These are phyloP conservation scores for Cladosporium phlei DNA, from an alignment of 2,329 filamentous ascomycete species.

Conservation along the genomic window DNA sequence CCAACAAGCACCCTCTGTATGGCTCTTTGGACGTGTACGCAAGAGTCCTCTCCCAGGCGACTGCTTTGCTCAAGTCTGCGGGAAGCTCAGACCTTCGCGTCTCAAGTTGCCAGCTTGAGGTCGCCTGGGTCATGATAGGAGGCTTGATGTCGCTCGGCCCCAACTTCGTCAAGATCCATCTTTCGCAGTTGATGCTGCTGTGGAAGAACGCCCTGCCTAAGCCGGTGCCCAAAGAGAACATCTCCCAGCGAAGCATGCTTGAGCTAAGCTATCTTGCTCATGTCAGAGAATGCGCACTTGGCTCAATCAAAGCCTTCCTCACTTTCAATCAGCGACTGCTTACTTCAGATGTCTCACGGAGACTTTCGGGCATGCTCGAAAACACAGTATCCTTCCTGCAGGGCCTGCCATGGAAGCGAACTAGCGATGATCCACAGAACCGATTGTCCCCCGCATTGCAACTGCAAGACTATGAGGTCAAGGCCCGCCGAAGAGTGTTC, in stretches of 20 bases:
- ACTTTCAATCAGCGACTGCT: conserved; percentile 88
- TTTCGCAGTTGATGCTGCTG: conserved; percentile 84
- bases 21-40: conserved; percentile 95
- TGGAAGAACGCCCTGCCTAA: conserved; percentile 98
- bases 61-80: conserved; percentile 85
- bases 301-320: conserved; percentile 85
- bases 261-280: conserved; percentile 92
- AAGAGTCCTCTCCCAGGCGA: conserved; percentile 83
- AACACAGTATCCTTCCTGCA: conserved; percentile 89
- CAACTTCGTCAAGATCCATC: conserved; percentile 97
- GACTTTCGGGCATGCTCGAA: conserved; percentile 89
- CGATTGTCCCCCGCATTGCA: conserved; percentile 80
- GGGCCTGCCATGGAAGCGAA: conserved; percentile 75
- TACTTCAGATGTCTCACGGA: conserved; percentile 88
- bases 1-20: conserved; percentile 80
- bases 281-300: conserved; percentile 88
- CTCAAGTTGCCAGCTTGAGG: conserved; percentile 91
- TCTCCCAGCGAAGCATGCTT: conserved; percentile 72
- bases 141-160: conserved; percentile 94
- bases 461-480: conserved; percentile 81
- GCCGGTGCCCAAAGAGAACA: conserved; percentile 87
- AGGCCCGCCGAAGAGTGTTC: conserved; percentile 87
- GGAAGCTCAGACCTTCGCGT: conserved; percentile 84
- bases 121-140: conserved; percentile 95
- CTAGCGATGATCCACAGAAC: conserved; percentile 79